Evolutionary conservation across 345 rosid genomes (phyloP), one percentile per base, ranked within the genome.

Genomic region (Nephelium lappaceum): DNA sequence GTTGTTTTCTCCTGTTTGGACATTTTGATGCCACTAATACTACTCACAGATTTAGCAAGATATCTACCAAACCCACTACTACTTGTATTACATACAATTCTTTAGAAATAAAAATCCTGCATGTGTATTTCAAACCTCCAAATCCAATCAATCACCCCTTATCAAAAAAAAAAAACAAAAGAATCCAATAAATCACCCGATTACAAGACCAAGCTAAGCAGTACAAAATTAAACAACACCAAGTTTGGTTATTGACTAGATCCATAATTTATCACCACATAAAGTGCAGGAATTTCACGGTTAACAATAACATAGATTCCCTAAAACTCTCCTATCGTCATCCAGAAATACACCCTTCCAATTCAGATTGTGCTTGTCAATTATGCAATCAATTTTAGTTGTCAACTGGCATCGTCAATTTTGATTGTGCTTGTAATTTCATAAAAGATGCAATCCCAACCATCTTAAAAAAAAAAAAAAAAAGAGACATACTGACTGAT

Each of bases 221-320:
- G 36, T 58, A 24, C 65, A 57, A 61, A 61, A 73, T 8, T 24
- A 73, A 19, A 61, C 63, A 31, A 41, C 10, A 11, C 23, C 43
- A 24, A 73, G 45, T 5, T 7, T 23, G 15, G 21, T 14, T 14
- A 16, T 61, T 21, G 19, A 55, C 45, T 11, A 72, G 75, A 41
- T 25, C 65, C 31, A 72, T 31, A 72, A 18, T 31, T 72, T 72
- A 53, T 7, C 65, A 38, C 21, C 41, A 58, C 41, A 57, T 73
- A 36, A 38, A 10, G 19, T 2, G 6, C 36, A n/a, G 19, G 14
- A 27, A 19, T 58, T 71, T 49, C 74, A 14, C 7, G 61, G 41
- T 21, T 1, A 23, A 71, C 43, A 23, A 4, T 53, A 70, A 12
- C 18, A 70, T 18, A 45, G 6, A 19, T 16, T 7, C 31, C 43